Percentiles rank a stretch among this genome's conserved stretches.
Conservation (phyloP, 2,329 filamentous ascomycete species). For the Aureobasidium pullulans region DNA sequence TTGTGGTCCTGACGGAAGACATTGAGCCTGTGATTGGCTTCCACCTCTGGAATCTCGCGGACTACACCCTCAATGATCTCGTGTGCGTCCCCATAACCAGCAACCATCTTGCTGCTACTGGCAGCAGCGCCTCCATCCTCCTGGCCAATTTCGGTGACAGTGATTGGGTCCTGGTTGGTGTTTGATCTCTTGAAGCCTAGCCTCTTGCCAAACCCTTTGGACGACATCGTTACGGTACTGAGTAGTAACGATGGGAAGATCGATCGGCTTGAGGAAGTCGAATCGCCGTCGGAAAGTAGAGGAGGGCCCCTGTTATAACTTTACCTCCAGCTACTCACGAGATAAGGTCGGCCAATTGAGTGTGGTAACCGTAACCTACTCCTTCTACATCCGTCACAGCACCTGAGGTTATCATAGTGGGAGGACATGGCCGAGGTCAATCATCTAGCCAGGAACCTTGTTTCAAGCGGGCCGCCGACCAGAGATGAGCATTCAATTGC, state of each 20-base stretch:
- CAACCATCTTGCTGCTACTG: conserved; percentile 17
- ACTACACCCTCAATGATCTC: conserved; percentile 15
- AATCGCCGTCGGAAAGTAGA: neutral
- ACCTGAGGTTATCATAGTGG: neutral
- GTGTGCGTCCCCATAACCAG: conserved; percentile 17
- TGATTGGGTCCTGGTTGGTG: conserved; percentile 16
- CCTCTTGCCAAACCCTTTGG: conserved; percentile 16
- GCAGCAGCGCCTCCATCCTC: conserved; percentile 8
- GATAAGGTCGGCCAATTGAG: conserved; percentile 6
- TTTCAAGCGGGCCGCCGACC: neutral
- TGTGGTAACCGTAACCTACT: neutral
- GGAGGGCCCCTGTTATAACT: conserved; percentile 1
- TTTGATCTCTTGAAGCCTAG: conserved; percentile 21
- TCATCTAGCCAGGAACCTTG: neutral
- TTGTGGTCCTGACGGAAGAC: conserved; percentile 55
- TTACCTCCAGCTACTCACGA: neutral
- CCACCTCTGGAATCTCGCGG: conserved; percentile 19
- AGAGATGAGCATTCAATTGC: neutral
- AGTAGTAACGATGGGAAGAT: neutral
- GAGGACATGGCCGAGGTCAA: neutral
- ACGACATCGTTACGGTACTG: conserved; percentile 11
- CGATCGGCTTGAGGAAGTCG: neutral
- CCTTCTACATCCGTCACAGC: neutral
- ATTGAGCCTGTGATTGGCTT: conserved; percentile 35
- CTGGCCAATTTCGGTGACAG: conserved; percentile 12